phyloP scores from a whole-genome alignment of 1,139 yeast genomes.

The Taphrina pruni region DNA sequence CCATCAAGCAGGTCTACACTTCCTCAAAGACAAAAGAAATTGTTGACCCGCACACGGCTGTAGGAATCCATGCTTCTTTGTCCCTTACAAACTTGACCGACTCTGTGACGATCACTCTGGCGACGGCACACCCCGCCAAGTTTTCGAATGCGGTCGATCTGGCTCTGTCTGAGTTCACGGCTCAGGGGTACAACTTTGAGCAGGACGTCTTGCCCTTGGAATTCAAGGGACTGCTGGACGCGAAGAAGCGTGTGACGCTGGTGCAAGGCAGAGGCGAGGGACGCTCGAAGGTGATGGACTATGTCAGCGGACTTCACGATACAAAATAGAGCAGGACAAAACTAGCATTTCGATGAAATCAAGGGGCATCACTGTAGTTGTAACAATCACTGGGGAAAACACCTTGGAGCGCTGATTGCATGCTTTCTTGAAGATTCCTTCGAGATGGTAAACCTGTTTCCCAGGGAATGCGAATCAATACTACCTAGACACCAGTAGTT shows the following conservation, averaged over 20 bases:
- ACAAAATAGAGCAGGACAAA: background rate
- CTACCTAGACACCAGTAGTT: too few species aligned
- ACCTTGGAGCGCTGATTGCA: too few species aligned
- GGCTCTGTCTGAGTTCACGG: conserved; percentile 64
- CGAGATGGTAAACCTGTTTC: too few species aligned
- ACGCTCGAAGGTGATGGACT: conserved; percentile 36
- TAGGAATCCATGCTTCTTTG: conserved; percentile 77
- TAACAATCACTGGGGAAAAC: too few species aligned
- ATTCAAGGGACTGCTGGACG: conserved; percentile 69
- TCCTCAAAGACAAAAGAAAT: conserved; percentile 69
- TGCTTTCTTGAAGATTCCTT: too few species aligned
- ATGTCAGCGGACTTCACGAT: conserved; percentile 26
- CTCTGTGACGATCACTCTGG: conserved; percentile 72
- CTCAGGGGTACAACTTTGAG: conserved; percentile 78
- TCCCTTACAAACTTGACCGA: conserved; percentile 51
- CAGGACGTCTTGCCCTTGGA: conserved; percentile 87
- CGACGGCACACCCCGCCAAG: conserved; percentile 98
- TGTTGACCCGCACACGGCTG: conserved; percentile 95
- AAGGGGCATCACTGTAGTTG: too few species aligned
- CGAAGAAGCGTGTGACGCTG: conserved; percentile 76
- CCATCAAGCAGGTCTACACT: conserved; percentile 72
- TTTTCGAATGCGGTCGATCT: conserved; percentile 92
- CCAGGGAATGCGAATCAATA: too few species aligned
- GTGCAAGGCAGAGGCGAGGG: conserved; percentile 59
- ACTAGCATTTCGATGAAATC: background rate